A percentile compares a stretch with the other conserved stretches of the same genome.
Conservation (phyloP, 768 basidiomycete genomes). For the Auricularia auricula-judae region DNA sequence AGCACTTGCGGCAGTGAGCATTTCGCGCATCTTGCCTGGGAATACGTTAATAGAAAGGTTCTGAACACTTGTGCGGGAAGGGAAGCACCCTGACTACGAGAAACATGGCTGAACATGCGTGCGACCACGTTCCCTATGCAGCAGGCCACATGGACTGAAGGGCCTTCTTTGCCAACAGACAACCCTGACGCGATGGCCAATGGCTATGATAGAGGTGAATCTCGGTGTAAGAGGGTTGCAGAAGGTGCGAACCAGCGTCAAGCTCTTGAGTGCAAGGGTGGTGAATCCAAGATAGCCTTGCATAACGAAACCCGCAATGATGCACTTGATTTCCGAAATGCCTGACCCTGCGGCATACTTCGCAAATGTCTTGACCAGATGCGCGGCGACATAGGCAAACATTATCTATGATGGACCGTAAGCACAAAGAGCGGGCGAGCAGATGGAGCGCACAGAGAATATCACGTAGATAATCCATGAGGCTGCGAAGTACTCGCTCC, state of each 20-base stretch:
- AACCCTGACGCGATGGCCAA: constrained; percentile 94
- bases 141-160: constrained; percentile 94
- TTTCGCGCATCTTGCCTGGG: constrained; percentile 56
- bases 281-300: constrained; percentile 84
- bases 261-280: constrained; percentile 88
- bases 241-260: constrained; percentile 57
- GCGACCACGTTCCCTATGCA: constrained; percentile 89
- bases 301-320: constrained; percentile 94
- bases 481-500: constrained; percentile 62
- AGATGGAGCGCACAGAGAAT: constrained; percentile 63
- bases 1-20: constrained; percentile 89
- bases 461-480: constrained; percentile 80
- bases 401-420: constrained; percentile 35
- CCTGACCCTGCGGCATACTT: constrained; percentile 97
- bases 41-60: constrained; percentile 8
- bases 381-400: constrained; percentile 81
- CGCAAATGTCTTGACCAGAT: constrained; percentile 78
- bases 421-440: background rate
- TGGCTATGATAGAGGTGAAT: constrained; percentile 42
- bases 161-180: constrained; percentile 96
- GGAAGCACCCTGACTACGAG: constrained; percentile 72
- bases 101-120: constrained; percentile 68
- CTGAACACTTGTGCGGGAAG: constrained; percentile 44
- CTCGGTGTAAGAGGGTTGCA: background rate
- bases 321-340: constrained; percentile 98